Conservation (phyloP, 495 filamentous ascomycete species). For the Lasiosphaeria hispida region DNA sequence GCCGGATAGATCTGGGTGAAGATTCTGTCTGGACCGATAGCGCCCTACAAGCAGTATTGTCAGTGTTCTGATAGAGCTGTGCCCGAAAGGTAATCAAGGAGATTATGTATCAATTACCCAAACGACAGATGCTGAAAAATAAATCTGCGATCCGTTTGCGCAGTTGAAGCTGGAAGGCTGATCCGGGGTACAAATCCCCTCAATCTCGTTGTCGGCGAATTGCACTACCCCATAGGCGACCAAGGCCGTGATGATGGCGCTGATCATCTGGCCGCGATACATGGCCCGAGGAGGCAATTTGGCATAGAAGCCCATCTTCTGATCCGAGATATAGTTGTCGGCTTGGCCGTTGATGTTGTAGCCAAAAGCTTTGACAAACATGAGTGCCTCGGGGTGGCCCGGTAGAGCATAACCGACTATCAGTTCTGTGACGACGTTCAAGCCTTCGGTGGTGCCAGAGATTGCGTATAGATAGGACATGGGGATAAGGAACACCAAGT, state of each 20-base stretch:
- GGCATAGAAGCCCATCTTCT: constrained; percentile 21
- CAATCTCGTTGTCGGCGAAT: constrained; percentile 7
- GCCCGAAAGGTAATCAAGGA: neutral
- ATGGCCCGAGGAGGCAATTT: constrained; percentile 12
- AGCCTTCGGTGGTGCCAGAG: neutral
- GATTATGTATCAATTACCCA: neutral
- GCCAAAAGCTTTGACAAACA: constrained; percentile 9
- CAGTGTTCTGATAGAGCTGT: neutral
- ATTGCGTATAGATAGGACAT: constrained; percentile 3
- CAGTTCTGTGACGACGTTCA: constrained; percentile 9
- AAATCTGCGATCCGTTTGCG: neutral
- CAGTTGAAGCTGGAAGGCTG: constrained; percentile 2
- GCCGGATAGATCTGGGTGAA: constrained; percentile 1
- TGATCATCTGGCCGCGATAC: constrained; percentile 9
- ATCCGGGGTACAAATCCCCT: constrained; percentile 5
- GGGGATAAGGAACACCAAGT: constrained; percentile 12
- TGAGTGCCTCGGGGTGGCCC: constrained; percentile 17
- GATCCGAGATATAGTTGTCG: constrained; percentile 24
- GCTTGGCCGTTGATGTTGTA: constrained; percentile 10
- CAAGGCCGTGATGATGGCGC: constrained; percentile 5
- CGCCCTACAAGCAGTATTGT: neutral
- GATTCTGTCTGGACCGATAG: neutral
- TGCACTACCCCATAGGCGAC: constrained; percentile 5
- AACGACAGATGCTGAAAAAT: neutral
- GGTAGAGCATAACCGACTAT: constrained; percentile 19